These are phyloP conservation scores for Coniochaeta ligniaria DNA, from an alignment of 2,329 filamentous ascomycete genomes.

Conservation along the genomic window DNA sequence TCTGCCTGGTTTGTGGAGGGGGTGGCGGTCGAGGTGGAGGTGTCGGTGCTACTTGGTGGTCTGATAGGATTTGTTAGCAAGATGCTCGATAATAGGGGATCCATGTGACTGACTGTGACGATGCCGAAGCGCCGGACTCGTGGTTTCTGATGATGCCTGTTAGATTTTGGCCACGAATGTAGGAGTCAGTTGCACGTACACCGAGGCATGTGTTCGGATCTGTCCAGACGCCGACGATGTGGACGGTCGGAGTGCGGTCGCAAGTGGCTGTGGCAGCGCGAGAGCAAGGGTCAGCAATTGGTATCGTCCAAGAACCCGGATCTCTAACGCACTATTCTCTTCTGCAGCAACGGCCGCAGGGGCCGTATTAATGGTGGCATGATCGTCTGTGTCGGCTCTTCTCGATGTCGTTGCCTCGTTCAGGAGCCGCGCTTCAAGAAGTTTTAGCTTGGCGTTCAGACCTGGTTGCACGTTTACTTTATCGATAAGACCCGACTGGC, in stretches of 20 bases:
- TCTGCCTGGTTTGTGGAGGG: neutral
- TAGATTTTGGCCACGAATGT: neutral
- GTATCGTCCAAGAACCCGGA: neutral
- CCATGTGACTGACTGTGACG: neutral
- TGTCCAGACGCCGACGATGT: conserved; percentile 10
- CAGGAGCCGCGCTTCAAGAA: conserved; percentile 2
- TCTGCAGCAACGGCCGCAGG: conserved; percentile 20
- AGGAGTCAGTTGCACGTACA: conserved; percentile 9
- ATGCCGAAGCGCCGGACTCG: neutral
- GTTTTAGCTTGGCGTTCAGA: conserved; percentile 8
- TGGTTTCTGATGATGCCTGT: conserved; percentile 2
- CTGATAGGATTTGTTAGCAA: neutral
- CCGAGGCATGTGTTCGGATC: conserved; percentile 15
- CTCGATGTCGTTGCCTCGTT: conserved; percentile 4
- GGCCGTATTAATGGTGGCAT: conserved; percentile 27
- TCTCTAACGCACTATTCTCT: conserved; percentile 18
- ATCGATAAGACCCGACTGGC: neutral
- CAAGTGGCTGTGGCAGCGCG: conserved; percentile 12
- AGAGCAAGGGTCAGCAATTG: neutral
- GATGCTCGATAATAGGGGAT: neutral
- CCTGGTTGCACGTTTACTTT: conserved; percentile 2
- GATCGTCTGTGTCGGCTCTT: conserved; percentile 21
- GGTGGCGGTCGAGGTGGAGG: neutral
- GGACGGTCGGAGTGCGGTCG: conserved; percentile 10
- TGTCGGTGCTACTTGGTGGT: neutral